phyloP scores from a whole-genome alignment of 805 yeast species.

The Saccharomycopsis schoenii region DNA sequence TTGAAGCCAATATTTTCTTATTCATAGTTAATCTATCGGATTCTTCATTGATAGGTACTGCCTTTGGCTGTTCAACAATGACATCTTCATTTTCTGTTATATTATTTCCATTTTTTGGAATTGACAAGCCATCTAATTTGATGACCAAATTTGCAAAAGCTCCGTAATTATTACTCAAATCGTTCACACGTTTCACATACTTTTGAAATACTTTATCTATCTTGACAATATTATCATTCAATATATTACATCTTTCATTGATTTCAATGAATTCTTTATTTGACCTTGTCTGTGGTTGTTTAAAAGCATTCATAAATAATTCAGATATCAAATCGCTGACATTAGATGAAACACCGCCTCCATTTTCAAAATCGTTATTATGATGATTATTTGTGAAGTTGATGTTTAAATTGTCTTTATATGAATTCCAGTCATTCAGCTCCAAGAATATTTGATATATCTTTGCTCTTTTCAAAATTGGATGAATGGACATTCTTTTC shows the following conservation, averaged over 20 bases:
- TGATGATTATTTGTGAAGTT: conserved; percentile 8
- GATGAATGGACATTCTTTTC: conserved; percentile 64
- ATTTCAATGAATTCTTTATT: conserved; percentile 76
- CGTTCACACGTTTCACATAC: conserved; percentile 62
- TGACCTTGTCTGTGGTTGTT: conserved; percentile 43
- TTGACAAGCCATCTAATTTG: conserved; percentile 39
- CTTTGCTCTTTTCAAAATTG: conserved; percentile 56
- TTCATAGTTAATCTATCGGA: not conserved
- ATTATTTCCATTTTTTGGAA: not conserved
- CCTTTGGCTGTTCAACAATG: conserved; percentile 5
- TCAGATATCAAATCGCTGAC: conserved; percentile 70
- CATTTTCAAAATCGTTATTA: conserved; percentile 19
- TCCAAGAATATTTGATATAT: conserved; percentile 64
- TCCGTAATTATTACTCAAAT: conserved; percentile 61
- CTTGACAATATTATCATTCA: conserved; percentile 72
- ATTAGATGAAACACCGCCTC: conserved; percentile 18
- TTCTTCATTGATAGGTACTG: conserved; percentile 8
- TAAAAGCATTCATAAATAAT: conserved; percentile 87
- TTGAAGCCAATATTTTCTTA: not conserved
- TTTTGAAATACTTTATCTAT: conserved; percentile 72
- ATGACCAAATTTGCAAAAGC: conserved; percentile 61
- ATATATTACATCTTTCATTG: conserved; percentile 68
- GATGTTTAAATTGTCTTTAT: conserved; percentile 44
- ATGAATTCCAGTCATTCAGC: conserved; percentile 64
- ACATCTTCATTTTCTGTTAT: not conserved